These are phyloP conservation scores for Fusarium verticillioides DNA, from an alignment of 2,329 filamentous ascomycete species.

Conservation along the genomic window DNA sequence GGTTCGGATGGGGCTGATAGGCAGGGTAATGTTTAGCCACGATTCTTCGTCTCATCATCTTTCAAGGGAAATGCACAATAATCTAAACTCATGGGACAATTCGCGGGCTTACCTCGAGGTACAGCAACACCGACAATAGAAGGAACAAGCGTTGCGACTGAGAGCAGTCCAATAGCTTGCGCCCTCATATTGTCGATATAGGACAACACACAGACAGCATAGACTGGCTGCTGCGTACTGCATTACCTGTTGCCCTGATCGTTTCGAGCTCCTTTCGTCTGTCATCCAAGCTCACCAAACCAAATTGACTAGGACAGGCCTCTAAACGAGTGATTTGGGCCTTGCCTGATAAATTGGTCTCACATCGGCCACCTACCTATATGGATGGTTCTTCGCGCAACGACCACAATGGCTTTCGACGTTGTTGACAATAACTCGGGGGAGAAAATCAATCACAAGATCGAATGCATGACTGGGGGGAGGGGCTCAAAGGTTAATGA, in stretches of 20 bases:
- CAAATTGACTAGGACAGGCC: slow-evolving; percentile 13
- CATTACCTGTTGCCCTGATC: slow-evolving; percentile 5
- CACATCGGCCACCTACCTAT: slow-evolving; percentile 14
- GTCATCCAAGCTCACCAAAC: slow-evolving; percentile 12
- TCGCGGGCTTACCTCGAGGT: slow-evolving; percentile 31
- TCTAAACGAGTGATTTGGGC: slow-evolving; percentile 34
- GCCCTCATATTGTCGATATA: slow-evolving; percentile 32
- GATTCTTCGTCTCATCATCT: neutral
- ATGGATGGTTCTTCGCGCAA: neutral
- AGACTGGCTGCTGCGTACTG: neutral
- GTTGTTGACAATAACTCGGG: neutral
- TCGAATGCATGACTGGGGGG: slow-evolving; percentile 2
- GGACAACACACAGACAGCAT: neutral
- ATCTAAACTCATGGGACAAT: neutral
- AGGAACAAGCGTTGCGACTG: slow-evolving; percentile 25
- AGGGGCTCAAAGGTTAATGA: slow-evolving; percentile 31
- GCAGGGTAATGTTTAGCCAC: slow-evolving; percentile 7
- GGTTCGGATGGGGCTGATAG: slow-evolving; percentile 5
- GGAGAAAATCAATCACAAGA: slow-evolving; percentile 9
- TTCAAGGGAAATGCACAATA: neutral
- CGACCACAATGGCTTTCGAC: slow-evolving; percentile 6
- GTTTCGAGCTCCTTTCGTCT: slow-evolving; percentile 1
- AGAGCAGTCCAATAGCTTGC: slow-evolving; percentile 34
- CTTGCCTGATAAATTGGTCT: neutral
- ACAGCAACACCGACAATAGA: slow-evolving; percentile 26